Conservation (phyloP, 2,329 filamentous ascomycete genomes). For the Penicillium capsulatum region DNA sequence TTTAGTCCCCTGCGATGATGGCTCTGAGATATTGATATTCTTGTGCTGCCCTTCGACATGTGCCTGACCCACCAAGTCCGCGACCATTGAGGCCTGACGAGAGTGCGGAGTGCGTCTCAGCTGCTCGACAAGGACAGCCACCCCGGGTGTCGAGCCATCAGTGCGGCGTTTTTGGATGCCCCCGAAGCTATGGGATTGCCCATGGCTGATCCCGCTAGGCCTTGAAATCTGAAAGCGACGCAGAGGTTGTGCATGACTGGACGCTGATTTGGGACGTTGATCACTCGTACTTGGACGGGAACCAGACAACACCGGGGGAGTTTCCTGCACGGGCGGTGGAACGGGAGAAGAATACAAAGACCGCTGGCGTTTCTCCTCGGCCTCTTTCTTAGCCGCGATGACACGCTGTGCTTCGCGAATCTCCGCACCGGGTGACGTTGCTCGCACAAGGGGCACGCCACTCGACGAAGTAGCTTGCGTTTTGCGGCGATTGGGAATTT, state of each 20-base stretch:
- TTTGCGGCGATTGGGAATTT: slow-evolving; percentile 14
- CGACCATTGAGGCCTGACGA: slow-evolving; percentile 32
- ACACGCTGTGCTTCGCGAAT: slow-evolving; percentile 34
- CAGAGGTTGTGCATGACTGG: slow-evolving; percentile 21
- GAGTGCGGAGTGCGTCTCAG: slow-evolving; percentile 32
- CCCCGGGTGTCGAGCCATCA: slow-evolving; percentile 21
- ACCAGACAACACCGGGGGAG: not conserved
- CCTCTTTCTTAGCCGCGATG: slow-evolving; percentile 27
- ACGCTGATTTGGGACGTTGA: slow-evolving; percentile 13
- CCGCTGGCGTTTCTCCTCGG: slow-evolving; percentile 28
- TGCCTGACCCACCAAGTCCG: slow-evolving; percentile 24
- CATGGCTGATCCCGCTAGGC: slow-evolving; percentile 27
- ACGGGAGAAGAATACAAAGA: slow-evolving; percentile 21
- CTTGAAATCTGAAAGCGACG: slow-evolving; percentile 41
- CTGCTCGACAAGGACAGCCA: slow-evolving; percentile 42
- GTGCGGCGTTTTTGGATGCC: slow-evolving; percentile 37
- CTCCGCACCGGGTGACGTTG: slow-evolving; percentile 42
- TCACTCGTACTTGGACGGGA: not conserved
- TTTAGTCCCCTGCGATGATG: slow-evolving; percentile 13
- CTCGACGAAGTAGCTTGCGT: slow-evolving; percentile 15
- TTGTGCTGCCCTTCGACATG: slow-evolving; percentile 2
- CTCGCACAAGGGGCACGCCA: slow-evolving; percentile 39
- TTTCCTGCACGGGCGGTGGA: slow-evolving; percentile 3
- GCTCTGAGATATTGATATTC: slow-evolving; percentile 11
- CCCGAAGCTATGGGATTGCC: slow-evolving; percentile 22